Evolutionary conservation across 2,329 filamentous ascomycete species (phyloP).

Genomic region (Phyllosticta citriasiana): DNA sequence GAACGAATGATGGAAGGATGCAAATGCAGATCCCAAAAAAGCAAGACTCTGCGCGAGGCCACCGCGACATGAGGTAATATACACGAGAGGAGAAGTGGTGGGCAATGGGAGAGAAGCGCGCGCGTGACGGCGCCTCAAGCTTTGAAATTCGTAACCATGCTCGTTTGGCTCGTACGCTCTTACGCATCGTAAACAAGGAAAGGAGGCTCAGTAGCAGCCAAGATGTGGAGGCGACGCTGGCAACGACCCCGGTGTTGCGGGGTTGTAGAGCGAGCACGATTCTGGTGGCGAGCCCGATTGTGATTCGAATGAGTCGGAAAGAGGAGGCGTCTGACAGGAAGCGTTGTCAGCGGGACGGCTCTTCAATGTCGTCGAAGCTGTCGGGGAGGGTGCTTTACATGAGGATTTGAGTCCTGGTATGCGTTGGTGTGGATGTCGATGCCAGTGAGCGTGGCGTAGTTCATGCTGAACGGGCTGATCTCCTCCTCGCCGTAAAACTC

Average conservation of each 20-base stretch:
- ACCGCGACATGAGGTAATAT: background rate
- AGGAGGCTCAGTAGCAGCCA: slow-evolving; percentile 20
- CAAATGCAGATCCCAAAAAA: slow-evolving; percentile 4
- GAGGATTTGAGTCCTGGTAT: slow-evolving; percentile 60
- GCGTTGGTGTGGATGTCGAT: slow-evolving; percentile 54
- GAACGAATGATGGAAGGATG: slow-evolving; percentile 9
- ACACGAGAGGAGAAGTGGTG: slow-evolving; percentile 1
- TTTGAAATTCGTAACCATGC: slow-evolving; percentile 1
- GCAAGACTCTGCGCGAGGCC: background rate
- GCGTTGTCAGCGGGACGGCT: slow-evolving; percentile 14
- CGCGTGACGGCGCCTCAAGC: background rate
- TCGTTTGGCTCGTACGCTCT: slow-evolving; percentile 4
- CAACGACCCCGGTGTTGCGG: slow-evolving; percentile 64
- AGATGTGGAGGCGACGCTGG: slow-evolving; percentile 55
- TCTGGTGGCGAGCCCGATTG: slow-evolving; percentile 33
- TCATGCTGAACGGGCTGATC: slow-evolving; percentile 57
- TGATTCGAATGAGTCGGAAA: slow-evolving; percentile 65
- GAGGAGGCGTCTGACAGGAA: slow-evolving; percentile 56
- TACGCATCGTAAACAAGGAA: slow-evolving; percentile 1
- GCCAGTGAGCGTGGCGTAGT: slow-evolving; percentile 54
- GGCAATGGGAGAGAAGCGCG: background rate
- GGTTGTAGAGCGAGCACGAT: slow-evolving; percentile 29
- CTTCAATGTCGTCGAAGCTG: slow-evolving; percentile 14
- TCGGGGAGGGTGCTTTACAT: slow-evolving; percentile 54
- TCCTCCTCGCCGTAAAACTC: slow-evolving; percentile 51